Percentiles rank a stretch among this genome's conserved stretches.
Evolutionary conservation across 768 basidiomycete species (phyloP).

Genomic region (Baorangia bicolor): DNA sequence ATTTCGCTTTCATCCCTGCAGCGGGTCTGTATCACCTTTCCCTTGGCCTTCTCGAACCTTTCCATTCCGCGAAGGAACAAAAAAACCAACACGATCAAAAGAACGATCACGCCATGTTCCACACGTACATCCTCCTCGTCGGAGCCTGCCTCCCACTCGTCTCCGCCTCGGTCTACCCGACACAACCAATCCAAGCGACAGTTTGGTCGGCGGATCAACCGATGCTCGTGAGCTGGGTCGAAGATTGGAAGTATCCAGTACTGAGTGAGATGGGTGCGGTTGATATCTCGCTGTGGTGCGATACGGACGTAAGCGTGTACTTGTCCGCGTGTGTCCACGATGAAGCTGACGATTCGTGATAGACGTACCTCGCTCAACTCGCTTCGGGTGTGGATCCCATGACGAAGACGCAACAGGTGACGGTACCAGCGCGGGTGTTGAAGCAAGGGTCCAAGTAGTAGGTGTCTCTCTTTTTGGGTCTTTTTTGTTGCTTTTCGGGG

Average conservation of each 20-base stretch:
- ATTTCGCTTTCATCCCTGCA: slow-evolving; percentile 14
- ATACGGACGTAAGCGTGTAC: slow-evolving; percentile 37
- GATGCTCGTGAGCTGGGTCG: slow-evolving; percentile 48
- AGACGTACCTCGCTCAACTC: slow-evolving; percentile 43
- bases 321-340: neutral
- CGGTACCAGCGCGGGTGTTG: slow-evolving; percentile 29
- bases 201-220: slow-evolving; percentile 44
- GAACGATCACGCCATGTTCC: slow-evolving; percentile 6
- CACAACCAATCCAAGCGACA: slow-evolving; percentile 46
- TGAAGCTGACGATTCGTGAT: neutral
- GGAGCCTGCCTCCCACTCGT: slow-evolving; percentile 12
- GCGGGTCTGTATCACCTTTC: slow-evolving; percentile 28
- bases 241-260: slow-evolving; percentile 42
- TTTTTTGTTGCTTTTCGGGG: neutral
- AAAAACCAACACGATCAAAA: neutral
- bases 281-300: slow-evolving; percentile 46
- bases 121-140: neutral
- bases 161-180: slow-evolving; percentile 48
- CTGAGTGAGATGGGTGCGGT: slow-evolving; percentile 43
- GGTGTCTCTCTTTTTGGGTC: slow-evolving; percentile 9
- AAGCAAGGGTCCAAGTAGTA: slow-evolving; percentile 34
- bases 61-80: neutral
- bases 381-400: slow-evolving; percentile 43
- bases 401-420: slow-evolving; percentile 21
- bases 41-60: neutral